Evolutionary conservation across 2,329 filamentous ascomycete species (phyloP).

Genomic region (Pezicula radicicola): DNA sequence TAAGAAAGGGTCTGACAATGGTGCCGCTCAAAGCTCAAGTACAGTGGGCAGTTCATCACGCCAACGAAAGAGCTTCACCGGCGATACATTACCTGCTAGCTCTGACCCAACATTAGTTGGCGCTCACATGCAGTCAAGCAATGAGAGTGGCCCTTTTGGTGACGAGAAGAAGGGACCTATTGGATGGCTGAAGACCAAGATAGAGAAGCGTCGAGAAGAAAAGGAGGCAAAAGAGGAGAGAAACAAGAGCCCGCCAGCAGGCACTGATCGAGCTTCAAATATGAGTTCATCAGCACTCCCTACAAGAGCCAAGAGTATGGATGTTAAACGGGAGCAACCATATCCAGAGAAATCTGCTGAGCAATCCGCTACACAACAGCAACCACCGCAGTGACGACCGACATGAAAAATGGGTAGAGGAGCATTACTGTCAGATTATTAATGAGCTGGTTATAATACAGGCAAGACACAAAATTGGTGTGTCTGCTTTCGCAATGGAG

Average conservation of each 20-base stretch:
- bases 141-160: slow-evolving; percentile 21
- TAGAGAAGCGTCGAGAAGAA: slow-evolving; percentile 47
- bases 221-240: slow-evolving; percentile 23
- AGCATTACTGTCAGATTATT: background rate
- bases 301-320: slow-evolving; percentile 24
- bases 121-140: slow-evolving; percentile 29
- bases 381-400: background rate
- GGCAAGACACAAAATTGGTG: background rate
- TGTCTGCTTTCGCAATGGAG: background rate
- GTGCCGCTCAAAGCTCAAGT: slow-evolving; percentile 63
- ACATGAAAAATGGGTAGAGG: background rate
- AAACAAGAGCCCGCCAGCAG: slow-evolving; percentile 26
- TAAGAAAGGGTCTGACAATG: slow-evolving; percentile 49
- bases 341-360: slow-evolving; percentile 12
- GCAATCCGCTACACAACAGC: slow-evolving; percentile 5
- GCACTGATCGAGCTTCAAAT: slow-evolving; percentile 17
- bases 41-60: slow-evolving; percentile 61
- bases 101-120: slow-evolving; percentile 23
- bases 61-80: slow-evolving; percentile 41
- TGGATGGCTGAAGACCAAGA: slow-evolving; percentile 63
- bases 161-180: slow-evolving; percentile 54
- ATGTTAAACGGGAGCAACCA: slow-evolving; percentile 20
- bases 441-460: background rate
- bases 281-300: slow-evolving; percentile 8
- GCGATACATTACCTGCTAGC: slow-evolving; percentile 31